A percentile compares a stretch with the other conserved stretches of the same genome.
Conservation (phyloP, 495 filamentous ascomycete genomes). For the Aspergillus indologenus region DNA sequence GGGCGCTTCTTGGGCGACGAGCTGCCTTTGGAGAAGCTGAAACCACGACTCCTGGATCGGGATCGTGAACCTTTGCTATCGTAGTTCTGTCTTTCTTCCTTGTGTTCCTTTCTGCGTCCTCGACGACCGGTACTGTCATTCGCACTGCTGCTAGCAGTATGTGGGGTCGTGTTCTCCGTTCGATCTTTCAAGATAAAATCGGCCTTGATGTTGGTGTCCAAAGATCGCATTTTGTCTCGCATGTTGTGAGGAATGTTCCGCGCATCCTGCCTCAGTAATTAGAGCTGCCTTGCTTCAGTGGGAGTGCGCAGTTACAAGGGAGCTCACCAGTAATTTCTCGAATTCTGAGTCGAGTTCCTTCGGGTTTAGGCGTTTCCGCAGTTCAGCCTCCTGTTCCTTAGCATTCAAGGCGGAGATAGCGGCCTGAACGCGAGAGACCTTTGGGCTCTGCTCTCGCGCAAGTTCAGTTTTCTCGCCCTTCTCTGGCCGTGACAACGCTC, state of each 20-base stretch:
- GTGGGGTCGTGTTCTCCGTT: constrained; percentile 53
- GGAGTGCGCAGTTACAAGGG: neutral
- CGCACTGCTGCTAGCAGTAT: constrained; percentile 31
- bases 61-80: constrained; percentile 53
- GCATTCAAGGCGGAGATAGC: constrained; percentile 61
- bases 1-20: constrained; percentile 58
- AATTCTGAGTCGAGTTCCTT: constrained; percentile 50
- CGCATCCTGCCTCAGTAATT: constrained; percentile 61
- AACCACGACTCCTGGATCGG: constrained; percentile 72
- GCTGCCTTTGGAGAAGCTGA: constrained; percentile 66
- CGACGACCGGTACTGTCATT: constrained; percentile 41
- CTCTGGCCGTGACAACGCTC: constrained; percentile 24
- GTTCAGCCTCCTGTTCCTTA: constrained; percentile 43
- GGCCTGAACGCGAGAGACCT: constrained; percentile 58
- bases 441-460: constrained; percentile 31
- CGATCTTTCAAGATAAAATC: constrained; percentile 91
- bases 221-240: constrained; percentile 85
- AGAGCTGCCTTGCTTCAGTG: constrained; percentile 20
- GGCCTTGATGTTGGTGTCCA: constrained; percentile 86
- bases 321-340: constrained; percentile 47
- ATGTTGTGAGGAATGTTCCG: constrained; percentile 92
- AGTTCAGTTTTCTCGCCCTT: constrained; percentile 22
- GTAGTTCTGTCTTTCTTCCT: constrained; percentile 30
- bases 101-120: constrained; percentile 41
- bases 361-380: constrained; percentile 39